These are phyloP conservation scores for Kandelia obovata DNA, from an alignment of 345 rosid species.

Conservation along the genomic window DNA sequence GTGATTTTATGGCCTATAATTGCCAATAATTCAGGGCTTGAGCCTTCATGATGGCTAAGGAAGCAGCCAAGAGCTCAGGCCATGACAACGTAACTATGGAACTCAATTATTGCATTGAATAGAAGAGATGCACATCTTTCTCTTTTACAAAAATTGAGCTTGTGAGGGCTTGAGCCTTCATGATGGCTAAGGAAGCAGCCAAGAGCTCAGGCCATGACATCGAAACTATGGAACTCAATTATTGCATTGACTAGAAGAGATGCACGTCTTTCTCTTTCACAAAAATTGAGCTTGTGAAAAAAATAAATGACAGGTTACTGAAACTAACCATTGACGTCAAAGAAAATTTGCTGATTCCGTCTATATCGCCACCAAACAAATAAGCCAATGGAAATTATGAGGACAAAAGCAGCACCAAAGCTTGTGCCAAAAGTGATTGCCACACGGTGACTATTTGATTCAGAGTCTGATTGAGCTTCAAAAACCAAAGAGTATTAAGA, in stretches of 20 bases:
- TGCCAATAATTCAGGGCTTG: neutral
- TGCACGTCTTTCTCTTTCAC: neutral
- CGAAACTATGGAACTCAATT: neutral
- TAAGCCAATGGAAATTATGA: conserved; percentile 39
- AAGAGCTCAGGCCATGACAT: neutral
- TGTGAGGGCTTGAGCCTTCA: neutral
- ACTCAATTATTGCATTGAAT: neutral
- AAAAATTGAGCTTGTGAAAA: neutral
- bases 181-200: neutral
- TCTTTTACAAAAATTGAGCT: neutral
- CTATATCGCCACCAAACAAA: conserved; percentile 91
- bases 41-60: neutral
- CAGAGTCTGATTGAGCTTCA: conserved; percentile 53
- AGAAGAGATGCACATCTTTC: neutral
- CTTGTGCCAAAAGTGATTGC: conserved; percentile 84
- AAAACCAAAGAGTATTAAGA: conserved; percentile 16
- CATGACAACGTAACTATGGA: neutral
- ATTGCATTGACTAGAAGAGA: neutral
- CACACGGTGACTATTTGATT: conserved; percentile 52
- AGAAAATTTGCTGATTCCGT: conserved; percentile 87
- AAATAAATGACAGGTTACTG: neutral
- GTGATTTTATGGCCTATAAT: too few species aligned
- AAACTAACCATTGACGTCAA: conserved; percentile 88
- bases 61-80: neutral
- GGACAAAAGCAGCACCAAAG: conserved; percentile 69